Evolutionary conservation across 169 alveolate species (phyloP), one percentile per base, ranked within the genome.

Genomic region (Amoebophrya sp.): DNA sequence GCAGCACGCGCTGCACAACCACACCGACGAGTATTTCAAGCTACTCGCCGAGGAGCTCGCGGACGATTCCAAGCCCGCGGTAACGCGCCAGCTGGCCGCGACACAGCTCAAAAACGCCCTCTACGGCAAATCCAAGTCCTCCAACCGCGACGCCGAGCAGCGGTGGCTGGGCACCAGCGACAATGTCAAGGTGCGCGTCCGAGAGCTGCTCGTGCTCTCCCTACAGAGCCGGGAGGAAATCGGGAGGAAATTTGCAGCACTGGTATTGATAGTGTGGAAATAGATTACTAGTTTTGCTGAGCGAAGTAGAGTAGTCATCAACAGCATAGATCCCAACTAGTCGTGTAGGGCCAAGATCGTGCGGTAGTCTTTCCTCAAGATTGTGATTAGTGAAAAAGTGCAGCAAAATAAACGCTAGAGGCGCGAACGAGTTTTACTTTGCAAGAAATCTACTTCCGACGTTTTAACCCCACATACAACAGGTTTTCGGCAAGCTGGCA

Each of bases 401-500:
- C n/a, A n/a, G n/a, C n/a, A n/a, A n/a, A n/a, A n/a, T n/a, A n/a
- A n/a, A n/a, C n/a, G n/a, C n/a, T n/a, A n/a, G n/a, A n/a, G n/a
- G n/a, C n/a, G n/a, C n/a, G n/a, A n/a, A n/a, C n/a, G n/a, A n/a
- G n/a, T n/a, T n/a, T n/a, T n/a, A n/a, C n/a, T n/a, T n/a, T n/a
- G n/a, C n/a, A n/a, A n/a, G n/a, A n/a, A n/a, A n/a, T n/a, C n/a
- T n/a, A n/a, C n/a, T n/a, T n/a, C n/a, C n/a, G n/a, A n/a, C n/a
- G n/a, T n/a, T n/a, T n/a, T n/a, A n/a, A n/a, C n/a, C n/a, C n/a
- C n/a, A n/a, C n/a, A n/a, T n/a, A n/a, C n/a, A n/a, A n/a, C n/a
- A n/a, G n/a, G n/a, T n/a, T n/a, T 66, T 66, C 35, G 83, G 83
- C 35, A 66, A 66, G 35, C 83, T 66, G 83, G 83, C 83, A 2